phyloP scores from a whole-genome alignment of 179 eudicot genomes.

The Vitellaria paradoxa region DNA sequence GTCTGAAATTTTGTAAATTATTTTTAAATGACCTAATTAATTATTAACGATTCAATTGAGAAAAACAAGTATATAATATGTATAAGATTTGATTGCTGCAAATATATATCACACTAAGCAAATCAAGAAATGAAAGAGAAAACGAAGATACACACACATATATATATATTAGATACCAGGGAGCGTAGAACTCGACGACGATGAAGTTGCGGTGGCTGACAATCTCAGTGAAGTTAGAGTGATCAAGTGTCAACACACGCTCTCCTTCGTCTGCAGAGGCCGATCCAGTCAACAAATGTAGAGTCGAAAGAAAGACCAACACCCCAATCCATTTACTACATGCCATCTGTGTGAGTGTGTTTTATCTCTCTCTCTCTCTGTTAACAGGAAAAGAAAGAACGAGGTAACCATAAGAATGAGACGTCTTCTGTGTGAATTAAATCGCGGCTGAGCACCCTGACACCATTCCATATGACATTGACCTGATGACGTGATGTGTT shows the following conservation, averaged over 20 bases:
- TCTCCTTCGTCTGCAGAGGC: constrained; percentile 13
- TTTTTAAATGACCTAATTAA: too few relatives aligned
- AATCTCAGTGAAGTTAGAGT: constrained; percentile 40
- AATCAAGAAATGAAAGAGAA: background rate
- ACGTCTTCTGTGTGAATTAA: too few relatives aligned
- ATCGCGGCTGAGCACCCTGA: too few relatives aligned
- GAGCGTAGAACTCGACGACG: constrained; percentile 91
- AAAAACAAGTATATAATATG: too few relatives aligned
- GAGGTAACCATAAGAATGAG: too few relatives aligned
- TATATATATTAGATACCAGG: constrained; percentile 65
- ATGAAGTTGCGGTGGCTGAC: constrained; percentile 54
- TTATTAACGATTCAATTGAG: too few relatives aligned
- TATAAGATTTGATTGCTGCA: background rate
- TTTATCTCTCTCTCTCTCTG: background rate
- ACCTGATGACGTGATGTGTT: too few relatives aligned
- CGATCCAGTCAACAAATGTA: background rate
- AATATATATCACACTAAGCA: too few relatives aligned
- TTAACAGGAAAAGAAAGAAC: too few relatives aligned
- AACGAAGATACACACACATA: too few relatives aligned
- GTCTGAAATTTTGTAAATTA: too few relatives aligned
- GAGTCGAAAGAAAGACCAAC: background rate
- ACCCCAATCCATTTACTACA: background rate
- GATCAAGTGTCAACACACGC: constrained; percentile 24
- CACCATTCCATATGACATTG: too few relatives aligned
- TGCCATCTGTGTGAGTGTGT: constrained; percentile 8